Base-by-base conservation (phyloP, 1,139 yeast species). In the Kodamaea arcana region DNA sequence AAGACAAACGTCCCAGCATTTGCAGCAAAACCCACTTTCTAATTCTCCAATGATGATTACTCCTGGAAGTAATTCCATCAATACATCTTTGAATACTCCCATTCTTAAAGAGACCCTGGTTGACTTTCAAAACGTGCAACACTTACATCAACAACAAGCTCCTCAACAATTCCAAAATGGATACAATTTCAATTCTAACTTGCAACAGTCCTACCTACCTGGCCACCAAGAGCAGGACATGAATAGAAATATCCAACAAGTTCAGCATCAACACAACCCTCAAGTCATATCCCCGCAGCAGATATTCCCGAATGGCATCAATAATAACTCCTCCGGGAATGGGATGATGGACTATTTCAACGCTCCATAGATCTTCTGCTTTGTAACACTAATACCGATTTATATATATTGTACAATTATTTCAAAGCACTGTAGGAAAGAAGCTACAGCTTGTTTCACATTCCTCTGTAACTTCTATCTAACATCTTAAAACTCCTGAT, bases 261-360 rank as follows among this genome's bases (percentile, higher is more conserved):
- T 25, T 15, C 46, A 36, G 27, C 33, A 27, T 23, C 29, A 40
- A 30, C 33, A 36, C 32, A 23, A 29, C 7, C 32, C 25, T n/a
- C 47, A 34, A 45, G 51, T 58, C 4, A 59, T 65, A 27, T 64
- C 71, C 1, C 72, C 72, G 2, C 72, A 63, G 41, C 71, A 66
- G 39, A 54, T 66, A 11, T 52, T 64, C 27, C 69, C 54, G 38
- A 50, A 52, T 26, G 48, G 47, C 12, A 45, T 39, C 25, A 32
- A 44, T 15, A 35, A 40, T 35, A 50, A 44, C n/a, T 36, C 41
- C 15, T 21, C 13, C 11, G 13, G 21, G 9, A 34, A 24, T 7
- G 46, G 47, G 4, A 41, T 45, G 46, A 39, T 46, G 48, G 50
- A 46, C 24, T 45, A 45, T 31, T 46, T 45, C 30, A 42, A 42